Conservation (phyloP, 768 basidiomycete species). For the Phlegmacium glaucopus region DNA sequence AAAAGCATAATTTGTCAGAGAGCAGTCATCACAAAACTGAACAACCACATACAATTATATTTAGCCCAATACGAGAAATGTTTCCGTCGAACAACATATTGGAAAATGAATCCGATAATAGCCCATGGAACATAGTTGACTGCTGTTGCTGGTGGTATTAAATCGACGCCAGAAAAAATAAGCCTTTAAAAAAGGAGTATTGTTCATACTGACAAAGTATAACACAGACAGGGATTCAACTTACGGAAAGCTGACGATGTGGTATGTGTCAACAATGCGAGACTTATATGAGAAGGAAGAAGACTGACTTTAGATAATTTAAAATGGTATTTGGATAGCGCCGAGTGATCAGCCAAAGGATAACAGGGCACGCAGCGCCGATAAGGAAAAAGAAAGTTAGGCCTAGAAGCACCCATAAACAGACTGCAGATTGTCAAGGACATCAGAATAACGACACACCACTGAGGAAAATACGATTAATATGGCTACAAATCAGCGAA, state of each 20-base stretch:
- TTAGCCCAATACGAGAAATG: constrained; percentile 76
- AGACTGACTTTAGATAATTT: constrained; percentile 64
- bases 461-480: constrained; percentile 10
- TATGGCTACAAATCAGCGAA: not conserved
- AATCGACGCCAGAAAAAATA: constrained; percentile 63
- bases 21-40: not conserved
- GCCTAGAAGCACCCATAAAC: constrained; percentile 27
- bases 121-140: constrained; percentile 85
- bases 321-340: constrained; percentile 59
- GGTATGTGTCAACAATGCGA: constrained; percentile 5
- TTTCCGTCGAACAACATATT: constrained; percentile 61
- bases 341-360: constrained; percentile 60
- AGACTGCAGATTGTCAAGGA: not conserved
- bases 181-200: constrained; percentile 33
- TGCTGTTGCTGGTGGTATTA: constrained; percentile 80
- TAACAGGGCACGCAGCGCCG: constrained; percentile 62
- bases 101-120: constrained; percentile 73
- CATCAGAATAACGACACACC: constrained; percentile 10
- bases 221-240: constrained; percentile 14
- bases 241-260: constrained; percentile 42
- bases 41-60: constrained; percentile 58
- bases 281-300: not conserved
- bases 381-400: constrained; percentile 71
- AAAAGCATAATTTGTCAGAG: no score
- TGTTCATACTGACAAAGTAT: constrained; percentile 6